A percentile compares a stretch with the other conserved stretches of the same genome.
These are phyloP conservation scores for Gremmenia infestans DNA, from an alignment of 2,329 filamentous ascomycete species.

Conservation along the genomic window DNA sequence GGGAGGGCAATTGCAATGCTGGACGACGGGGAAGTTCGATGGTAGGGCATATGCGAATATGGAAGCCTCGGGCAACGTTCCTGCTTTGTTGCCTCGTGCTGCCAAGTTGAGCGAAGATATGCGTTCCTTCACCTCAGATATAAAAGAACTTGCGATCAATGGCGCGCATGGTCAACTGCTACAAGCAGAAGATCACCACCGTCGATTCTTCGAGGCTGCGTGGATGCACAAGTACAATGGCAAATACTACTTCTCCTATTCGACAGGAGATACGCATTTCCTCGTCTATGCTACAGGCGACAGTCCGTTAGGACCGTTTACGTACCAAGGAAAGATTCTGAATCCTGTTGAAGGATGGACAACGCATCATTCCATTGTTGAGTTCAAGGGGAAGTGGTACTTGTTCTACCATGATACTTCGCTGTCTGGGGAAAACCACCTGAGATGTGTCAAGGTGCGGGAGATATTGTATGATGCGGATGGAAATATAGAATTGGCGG, in stretches of 20 bases:
- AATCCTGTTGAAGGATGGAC: conserved; percentile 79
- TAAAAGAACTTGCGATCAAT: conserved; percentile 59
- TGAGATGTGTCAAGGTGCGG: conserved; percentile 68
- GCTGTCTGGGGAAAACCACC: conserved; percentile 63
- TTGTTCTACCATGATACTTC: conserved; percentile 74
- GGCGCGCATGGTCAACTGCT: conserved; percentile 57
- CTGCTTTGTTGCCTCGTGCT: conserved; percentile 62
- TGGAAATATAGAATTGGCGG: conserved; percentile 49
- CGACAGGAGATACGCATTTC: conserved; percentile 72
- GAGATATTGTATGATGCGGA: conserved; percentile 68
- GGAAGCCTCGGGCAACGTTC: conserved; percentile 61
- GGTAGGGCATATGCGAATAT: conserved; percentile 47
- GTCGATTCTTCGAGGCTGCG: conserved; percentile 75
- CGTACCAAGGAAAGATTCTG: conserved; percentile 64
- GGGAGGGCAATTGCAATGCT: conserved; percentile 78
- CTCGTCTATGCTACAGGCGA: conserved; percentile 63
- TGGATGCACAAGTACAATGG: conserved; percentile 72
- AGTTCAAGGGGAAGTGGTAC: conserved; percentile 68
- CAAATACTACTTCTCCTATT: conserved; percentile 72
- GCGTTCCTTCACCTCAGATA: conserved; percentile 51
- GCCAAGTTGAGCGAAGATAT: conserved; percentile 61
- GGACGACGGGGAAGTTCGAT: conserved; percentile 55
- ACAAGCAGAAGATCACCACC: conserved; percentile 62
- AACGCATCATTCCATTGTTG: conserved; percentile 73
- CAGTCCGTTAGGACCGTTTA: conserved; percentile 66